Base-by-base conservation (phyloP, 106 monocot species). In the Dendrobium chrysotoxum region DNA sequence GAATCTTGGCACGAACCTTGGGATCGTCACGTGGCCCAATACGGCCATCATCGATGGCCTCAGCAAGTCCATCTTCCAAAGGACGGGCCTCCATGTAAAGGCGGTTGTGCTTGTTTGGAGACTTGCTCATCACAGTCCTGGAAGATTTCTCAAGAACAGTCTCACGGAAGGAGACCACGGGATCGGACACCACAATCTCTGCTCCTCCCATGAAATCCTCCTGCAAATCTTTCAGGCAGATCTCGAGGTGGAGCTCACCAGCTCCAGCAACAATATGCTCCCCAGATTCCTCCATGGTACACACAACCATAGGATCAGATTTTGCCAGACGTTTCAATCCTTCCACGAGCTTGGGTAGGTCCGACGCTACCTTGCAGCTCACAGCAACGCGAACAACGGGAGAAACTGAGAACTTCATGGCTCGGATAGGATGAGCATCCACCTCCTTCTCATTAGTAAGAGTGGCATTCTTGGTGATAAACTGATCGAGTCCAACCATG, bases 21-120 rank as follows among this genome's bases (percentile, higher is more conserved):
- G 84, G 84, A 53, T 85, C 88, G 39, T 88, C 87, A 17, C 84
- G 77, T 9, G 87, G 87, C 9, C 87, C 87, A 38, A 88, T 80
- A 12, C 84, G 75, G 0, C 84, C 87, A 0, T 88, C 87, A 47
- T 88, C 87, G 13, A 88, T 88, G 40, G 87, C 82, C 77, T 87
- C 84, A 0, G 83, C 57, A 40, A 86, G 75, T 3, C 85, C 85
- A n/a, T 85, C 85, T 46, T 85, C 85, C 77, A 85, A 20, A 4
- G 85, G 85, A 1, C 85, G 81, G 5, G 81, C 85, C 68, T 85
- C 85, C 85, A 85, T 85, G 58, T 85, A 85, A 5, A 85, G 81
- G n/a, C 85, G 72, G 12, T 83, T 83, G 44, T 83, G 83, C 74
- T 83, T 83, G 83, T 83, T 83, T 0, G 83, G 83, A 1, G 79